phyloP scores from a whole-genome alignment of 2,329 filamentous ascomycete species.

The Penicillium digitatum region DNA sequence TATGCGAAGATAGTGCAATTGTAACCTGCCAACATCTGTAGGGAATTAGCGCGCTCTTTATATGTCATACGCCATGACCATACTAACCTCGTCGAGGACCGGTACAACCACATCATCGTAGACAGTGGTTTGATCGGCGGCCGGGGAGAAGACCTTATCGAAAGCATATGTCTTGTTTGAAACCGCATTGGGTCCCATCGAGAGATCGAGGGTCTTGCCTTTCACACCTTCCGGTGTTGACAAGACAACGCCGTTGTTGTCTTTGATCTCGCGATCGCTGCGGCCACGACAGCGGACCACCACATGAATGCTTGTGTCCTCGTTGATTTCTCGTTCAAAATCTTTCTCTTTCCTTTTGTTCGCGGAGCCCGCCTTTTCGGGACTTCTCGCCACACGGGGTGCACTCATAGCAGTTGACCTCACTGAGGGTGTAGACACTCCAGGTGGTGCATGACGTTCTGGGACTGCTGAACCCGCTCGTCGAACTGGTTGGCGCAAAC shows the following conservation, averaged over 20 bases:
- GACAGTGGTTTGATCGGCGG: slow-evolving; percentile 87
- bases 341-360: slow-evolving; percentile 85
- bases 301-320: slow-evolving; percentile 96
- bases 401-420: slow-evolving; percentile 50
- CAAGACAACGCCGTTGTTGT: slow-evolving; percentile 92
- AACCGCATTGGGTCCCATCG: slow-evolving; percentile 86
- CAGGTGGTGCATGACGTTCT: slow-evolving; percentile 63
- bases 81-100: slow-evolving; percentile 78
- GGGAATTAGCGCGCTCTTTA: slow-evolving; percentile 10
- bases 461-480: slow-evolving; percentile 53
- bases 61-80: not conserved
- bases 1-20: slow-evolving; percentile 99
- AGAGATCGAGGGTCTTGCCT: slow-evolving; percentile 76
- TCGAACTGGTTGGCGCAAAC: slow-evolving; percentile 48
- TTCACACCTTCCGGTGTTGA: slow-evolving; percentile 75
- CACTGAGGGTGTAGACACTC: slow-evolving; percentile 67
- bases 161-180: slow-evolving; percentile 97
- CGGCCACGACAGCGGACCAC: slow-evolving; percentile 91
- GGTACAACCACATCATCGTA: slow-evolving; percentile 95
- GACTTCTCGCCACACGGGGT: slow-evolving; percentile 40
- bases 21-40: slow-evolving; percentile 82
- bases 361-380: slow-evolving; percentile 51
- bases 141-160: slow-evolving; percentile 93
- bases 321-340: slow-evolving; percentile 65
- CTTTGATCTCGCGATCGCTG: slow-evolving; percentile 84